Percentiles rank a stretch among this genome's conserved stretches.
These are phyloP conservation scores for Rhodotorula glutinis DNA, from an alignment of 1,284 basidiomycete genomes.

Conservation along the genomic window DNA sequence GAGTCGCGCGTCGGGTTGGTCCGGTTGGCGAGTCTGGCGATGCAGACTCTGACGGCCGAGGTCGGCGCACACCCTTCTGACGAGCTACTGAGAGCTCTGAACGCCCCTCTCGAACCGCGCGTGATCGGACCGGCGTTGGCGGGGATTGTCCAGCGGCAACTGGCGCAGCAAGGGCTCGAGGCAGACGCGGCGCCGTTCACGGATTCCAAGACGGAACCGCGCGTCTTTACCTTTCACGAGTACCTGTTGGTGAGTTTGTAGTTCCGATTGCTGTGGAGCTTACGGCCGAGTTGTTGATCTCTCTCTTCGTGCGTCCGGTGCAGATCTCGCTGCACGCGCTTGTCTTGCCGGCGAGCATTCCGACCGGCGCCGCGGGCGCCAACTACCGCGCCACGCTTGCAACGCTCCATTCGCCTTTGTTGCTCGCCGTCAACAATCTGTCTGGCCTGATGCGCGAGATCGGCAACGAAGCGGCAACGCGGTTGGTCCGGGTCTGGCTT, in stretches of 20 bases:
- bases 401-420: slow-evolving; percentile 68
- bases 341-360: slow-evolving; percentile 65
- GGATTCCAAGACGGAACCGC: not conserved
- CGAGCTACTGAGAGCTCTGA: slow-evolving; percentile 58
- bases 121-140: not conserved
- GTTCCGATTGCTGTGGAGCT: not conserved
- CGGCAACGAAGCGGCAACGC: slow-evolving; percentile 63
- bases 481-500: slow-evolving; percentile 79
- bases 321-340: slow-evolving; percentile 65
- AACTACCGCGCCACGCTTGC: slow-evolving; percentile 37
- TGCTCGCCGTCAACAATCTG: slow-evolving; percentile 82
- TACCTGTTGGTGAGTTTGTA: slow-evolving; percentile 66
- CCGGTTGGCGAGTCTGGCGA: slow-evolving; percentile 80
- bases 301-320: too few species aligned
- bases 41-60: slow-evolving; percentile 72
- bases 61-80: not conserved
- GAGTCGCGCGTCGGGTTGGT: slow-evolving; percentile 89
- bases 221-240: slow-evolving; percentile 65
- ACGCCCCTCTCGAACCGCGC: slow-evolving; percentile 46
- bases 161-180: slow-evolving; percentile 57
- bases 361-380: slow-evolving; percentile 44
- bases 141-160: slow-evolving; percentile 62
- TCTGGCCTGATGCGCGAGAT: slow-evolving; percentile 54
- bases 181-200: not conserved
- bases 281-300: too few species aligned